phyloP scores from a whole-genome alignment of 345 rosid genomes.

The Geranium brycei region DNA sequence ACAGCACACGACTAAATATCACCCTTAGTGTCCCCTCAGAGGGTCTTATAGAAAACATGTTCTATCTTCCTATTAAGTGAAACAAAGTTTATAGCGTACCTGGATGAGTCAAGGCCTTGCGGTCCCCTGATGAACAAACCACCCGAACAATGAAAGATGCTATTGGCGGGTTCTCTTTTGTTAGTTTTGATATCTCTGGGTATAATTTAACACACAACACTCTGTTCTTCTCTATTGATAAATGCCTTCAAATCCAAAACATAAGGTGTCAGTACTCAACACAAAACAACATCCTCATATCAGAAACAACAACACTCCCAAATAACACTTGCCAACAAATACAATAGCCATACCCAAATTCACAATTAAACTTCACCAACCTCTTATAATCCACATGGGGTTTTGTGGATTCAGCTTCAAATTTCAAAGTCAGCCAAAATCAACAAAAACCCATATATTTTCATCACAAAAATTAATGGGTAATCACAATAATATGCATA shows the following conservation, averaged over 20 bases:
- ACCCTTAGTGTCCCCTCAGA: too few species aligned
- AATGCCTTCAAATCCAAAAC: slow-evolving; percentile 50
- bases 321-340: not conserved
- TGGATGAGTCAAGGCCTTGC: slow-evolving; percentile 71
- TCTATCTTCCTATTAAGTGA: not conserved
- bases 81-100: slow-evolving; percentile 24
- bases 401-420: too few species aligned
- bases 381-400: not conserved
- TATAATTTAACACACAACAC: slow-evolving; percentile 49
- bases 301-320: not conserved
- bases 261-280: not conserved
- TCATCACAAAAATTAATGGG: too few species aligned
- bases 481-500: too few species aligned
- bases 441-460: too few species aligned
- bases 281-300: not conserved
- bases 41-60: too few species aligned
- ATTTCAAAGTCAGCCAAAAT: too few species aligned
- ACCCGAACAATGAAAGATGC: slow-evolving; percentile 73
- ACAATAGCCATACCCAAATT: too few species aligned
- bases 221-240: slow-evolving; percentile 81
- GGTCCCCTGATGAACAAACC: slow-evolving; percentile 53
- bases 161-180: slow-evolving; percentile 73
- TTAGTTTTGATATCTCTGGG: slow-evolving; percentile 64
- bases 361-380: not conserved
- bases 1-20: too few species aligned